Evolutionary conservation across 2,329 filamentous ascomycete species (phyloP).

Genomic region (Gyromitra esculenta): DNA sequence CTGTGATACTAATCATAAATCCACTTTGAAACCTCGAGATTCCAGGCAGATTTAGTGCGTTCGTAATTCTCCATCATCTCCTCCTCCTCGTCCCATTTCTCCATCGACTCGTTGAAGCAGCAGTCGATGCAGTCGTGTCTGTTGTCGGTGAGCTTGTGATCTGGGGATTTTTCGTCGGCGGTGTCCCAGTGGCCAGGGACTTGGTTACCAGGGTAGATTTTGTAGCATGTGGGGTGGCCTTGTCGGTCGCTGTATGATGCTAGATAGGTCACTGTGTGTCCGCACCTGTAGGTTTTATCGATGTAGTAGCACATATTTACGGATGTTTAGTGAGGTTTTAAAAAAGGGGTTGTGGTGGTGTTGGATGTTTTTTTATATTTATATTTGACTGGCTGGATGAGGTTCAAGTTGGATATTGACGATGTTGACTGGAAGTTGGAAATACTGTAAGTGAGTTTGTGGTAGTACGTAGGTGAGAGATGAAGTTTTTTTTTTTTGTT

Average conservation of each 20-base stretch:
- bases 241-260: background rate
- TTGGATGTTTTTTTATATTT: background rate
- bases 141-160: background rate
- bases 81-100: background rate
- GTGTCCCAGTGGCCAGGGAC: conserved; percentile 10
- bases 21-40: background rate
- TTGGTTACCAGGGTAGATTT: background rate
- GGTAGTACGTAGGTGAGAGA: too few relatives aligned
- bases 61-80: background rate
- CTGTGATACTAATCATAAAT: background rate
- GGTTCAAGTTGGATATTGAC: too few relatives aligned
- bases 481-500: too few relatives aligned
- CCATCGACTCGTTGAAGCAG: conserved; percentile 1
- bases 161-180: background rate
- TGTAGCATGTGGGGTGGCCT: background rate
- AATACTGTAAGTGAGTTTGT: too few relatives aligned
- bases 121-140: conserved; percentile 3
- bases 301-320: background rate
- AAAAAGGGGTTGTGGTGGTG: background rate
- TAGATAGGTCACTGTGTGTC: background rate
- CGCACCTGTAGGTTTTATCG: background rate
- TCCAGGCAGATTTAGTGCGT: background rate
- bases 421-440: too few relatives aligned
- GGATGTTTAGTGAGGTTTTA: background rate
- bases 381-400: too few relatives aligned